Evolutionary conservation across 2,329 filamentous ascomycete species (phyloP), one percentile per base, ranked within the genome.

Genomic region (Fusarium papillatum): DNA sequence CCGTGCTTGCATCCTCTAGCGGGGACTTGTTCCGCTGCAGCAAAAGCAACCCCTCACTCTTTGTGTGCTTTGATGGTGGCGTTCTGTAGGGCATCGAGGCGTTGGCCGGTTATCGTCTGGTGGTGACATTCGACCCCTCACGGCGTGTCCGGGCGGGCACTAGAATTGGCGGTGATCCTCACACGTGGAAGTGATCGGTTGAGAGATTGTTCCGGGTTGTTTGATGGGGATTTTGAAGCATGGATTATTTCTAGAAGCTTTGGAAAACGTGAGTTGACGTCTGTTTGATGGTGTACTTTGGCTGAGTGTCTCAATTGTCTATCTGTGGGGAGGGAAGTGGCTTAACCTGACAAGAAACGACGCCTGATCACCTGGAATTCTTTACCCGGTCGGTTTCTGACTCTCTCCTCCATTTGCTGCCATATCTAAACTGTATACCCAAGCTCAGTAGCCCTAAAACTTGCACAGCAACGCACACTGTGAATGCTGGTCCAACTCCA

Each of bases 401-500:
- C 36, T 43, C 39, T 46, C 60, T 31, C 39, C 60, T 62, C 60
- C 60, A 62, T 46, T 11, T 43, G 5, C 60, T 24, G 26, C 60
- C 60, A 13, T 46, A 62, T 62, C 39, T 62, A 13, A 62, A 62
- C 11, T 62, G 60, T 19, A 70, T 11, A 55, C 26, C 66, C 57
- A 73, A 64, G 2, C 31, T 46, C 8, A 50, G 14, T n/a, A 90
- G 66, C 2, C 88, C 86, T 24, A 88, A 74, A 53, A 85, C 77
- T 72, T 90, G 87, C 1, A 84, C 82, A 31, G 74, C 81, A 19
- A 81, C 84, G 72, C 86, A 87, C 14, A 89, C 82, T 0, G 87
- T 88, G 69, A 89, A 90, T 0, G 86, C 84, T 71, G 81, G 80
- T 0, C 88, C 88, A 55, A 86, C 84, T 0, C 86, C 88, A 53